A percentile compares a stretch with the other conserved stretches of the same genome.
phyloP scores from a whole-genome alignment of 2,329 filamentous ascomycete species.

The Scedosporium boydii region DNA sequence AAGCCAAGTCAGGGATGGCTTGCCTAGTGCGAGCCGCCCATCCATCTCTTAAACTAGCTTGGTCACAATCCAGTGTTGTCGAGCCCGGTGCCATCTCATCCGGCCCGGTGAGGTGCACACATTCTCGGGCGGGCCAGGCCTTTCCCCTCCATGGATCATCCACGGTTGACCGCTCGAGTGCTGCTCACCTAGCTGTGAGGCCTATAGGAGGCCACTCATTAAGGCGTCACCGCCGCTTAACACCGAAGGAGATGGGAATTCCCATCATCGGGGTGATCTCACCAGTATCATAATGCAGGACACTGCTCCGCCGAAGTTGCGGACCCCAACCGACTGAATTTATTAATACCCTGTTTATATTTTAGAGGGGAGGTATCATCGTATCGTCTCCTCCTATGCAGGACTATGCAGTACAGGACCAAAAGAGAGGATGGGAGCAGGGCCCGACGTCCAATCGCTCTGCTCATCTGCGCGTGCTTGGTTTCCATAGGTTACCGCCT shows the following conservation, averaged over 20 bases:
- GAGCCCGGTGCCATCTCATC: not conserved
- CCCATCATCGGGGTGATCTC: no score
- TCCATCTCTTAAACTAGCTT: not conserved
- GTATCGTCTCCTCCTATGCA: not conserved
- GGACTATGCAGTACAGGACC: not conserved
- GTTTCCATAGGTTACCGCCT: constrained; percentile 1
- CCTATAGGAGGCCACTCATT: no score
- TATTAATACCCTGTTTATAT: not conserved
- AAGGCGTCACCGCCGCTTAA: no score
- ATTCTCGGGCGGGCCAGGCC: not conserved
- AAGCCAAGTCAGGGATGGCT: not conserved
- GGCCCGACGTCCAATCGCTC: constrained; percentile 4
- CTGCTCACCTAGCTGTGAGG: no score
- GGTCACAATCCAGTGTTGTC: not conserved
- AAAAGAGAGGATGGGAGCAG: not conserved
- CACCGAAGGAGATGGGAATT: no score
- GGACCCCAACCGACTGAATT: not conserved
- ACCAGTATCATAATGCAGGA: no score
- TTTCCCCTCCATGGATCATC: not conserved
- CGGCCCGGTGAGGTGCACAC: not conserved
- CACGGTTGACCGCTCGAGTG: not conserved
- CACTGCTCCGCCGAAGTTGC: not conserved
- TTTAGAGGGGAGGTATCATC: not conserved
- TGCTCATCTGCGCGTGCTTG: constrained; percentile 3
- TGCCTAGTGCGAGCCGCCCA: not conserved